Evolutionary conservation across 495 filamentous ascomycete species (phyloP).

Genomic region (Jackrogersella minutella): DNA sequence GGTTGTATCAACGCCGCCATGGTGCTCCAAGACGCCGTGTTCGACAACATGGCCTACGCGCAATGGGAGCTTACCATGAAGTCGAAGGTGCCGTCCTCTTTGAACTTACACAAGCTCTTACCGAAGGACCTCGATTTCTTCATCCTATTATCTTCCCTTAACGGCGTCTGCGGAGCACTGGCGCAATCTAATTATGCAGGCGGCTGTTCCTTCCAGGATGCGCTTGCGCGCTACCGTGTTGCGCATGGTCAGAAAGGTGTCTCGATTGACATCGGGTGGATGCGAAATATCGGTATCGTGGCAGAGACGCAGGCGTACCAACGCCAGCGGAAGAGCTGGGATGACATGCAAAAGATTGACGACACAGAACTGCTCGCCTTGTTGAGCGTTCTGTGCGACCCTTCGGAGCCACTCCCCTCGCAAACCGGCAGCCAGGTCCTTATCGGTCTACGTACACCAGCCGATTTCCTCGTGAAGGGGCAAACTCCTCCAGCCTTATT

Average conservation of each 20-base stretch:
- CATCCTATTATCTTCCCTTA: slow-evolving; percentile 62
- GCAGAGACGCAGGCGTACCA: slow-evolving; percentile 42
- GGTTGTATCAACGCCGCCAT: slow-evolving; percentile 61
- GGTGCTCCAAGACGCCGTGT: slow-evolving; percentile 59
- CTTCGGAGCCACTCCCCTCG: slow-evolving; percentile 27
- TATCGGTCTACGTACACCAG: slow-evolving; percentile 31
- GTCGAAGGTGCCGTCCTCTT: slow-evolving; percentile 56
- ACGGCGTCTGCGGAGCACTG: slow-evolving; percentile 58
- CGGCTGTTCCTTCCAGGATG: slow-evolving; percentile 65
- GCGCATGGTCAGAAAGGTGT: slow-evolving; percentile 47
- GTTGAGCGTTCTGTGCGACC: slow-evolving; percentile 47
- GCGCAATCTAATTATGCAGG: slow-evolving; percentile 67
- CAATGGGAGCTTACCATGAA: slow-evolving; percentile 50
- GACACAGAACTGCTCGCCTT: slow-evolving; percentile 48
- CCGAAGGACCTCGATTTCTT: slow-evolving; percentile 64
- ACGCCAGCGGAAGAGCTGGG: slow-evolving; percentile 26
- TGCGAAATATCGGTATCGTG: slow-evolving; percentile 48
- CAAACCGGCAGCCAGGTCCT: slow-evolving; percentile 39
- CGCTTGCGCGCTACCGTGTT: slow-evolving; percentile 51
- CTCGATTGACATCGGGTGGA: slow-evolving; percentile 58
- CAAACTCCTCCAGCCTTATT: slow-evolving; percentile 30
- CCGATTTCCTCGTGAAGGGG: slow-evolving; percentile 31
- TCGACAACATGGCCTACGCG: slow-evolving; percentile 58
- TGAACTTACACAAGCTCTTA: slow-evolving; percentile 58
- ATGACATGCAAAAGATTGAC: slow-evolving; percentile 41